Conservation (phyloP, 805 yeast species). For the Pichia nanzhaoensis region DNA sequence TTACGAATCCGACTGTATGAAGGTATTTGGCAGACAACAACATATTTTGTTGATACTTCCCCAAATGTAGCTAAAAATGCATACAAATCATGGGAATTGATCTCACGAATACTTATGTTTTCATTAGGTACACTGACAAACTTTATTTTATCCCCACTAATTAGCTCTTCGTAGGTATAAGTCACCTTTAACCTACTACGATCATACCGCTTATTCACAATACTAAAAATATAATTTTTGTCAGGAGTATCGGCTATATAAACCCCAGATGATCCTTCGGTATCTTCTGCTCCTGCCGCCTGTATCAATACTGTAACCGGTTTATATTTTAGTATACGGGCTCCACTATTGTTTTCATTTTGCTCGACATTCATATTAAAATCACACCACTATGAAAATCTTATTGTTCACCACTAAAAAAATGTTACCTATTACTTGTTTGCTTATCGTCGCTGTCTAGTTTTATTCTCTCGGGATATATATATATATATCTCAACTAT, state of each 20-base stretch:
- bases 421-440: too few relatives aligned
- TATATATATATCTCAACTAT: too few relatives aligned
- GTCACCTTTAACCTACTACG: not conserved
- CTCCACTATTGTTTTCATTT: not conserved
- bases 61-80: not conserved
- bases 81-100: not conserved
- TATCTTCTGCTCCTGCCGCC: not conserved
- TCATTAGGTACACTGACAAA: slow-evolving; percentile 1
- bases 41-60: not conserved
- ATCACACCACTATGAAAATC: too few relatives aligned
- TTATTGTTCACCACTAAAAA: too few relatives aligned
- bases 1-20: slow-evolving; percentile 28
- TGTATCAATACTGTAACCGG: not conserved
- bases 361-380: too few relatives aligned
- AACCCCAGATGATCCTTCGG: slow-evolving; percentile 3
- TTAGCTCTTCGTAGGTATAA: slow-evolving; percentile 5
- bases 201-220: not conserved
- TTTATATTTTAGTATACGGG: not conserved
- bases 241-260: not conserved
- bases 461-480: too few relatives aligned
- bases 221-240: slow-evolving; percentile 1
- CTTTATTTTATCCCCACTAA: not conserved
- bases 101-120: not conserved
- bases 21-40: not conserved
- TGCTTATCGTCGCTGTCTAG: too few relatives aligned